Base-by-base conservation (phyloP, 768 basidiomycete genomes). In the Cubamyces sp. region DNA sequence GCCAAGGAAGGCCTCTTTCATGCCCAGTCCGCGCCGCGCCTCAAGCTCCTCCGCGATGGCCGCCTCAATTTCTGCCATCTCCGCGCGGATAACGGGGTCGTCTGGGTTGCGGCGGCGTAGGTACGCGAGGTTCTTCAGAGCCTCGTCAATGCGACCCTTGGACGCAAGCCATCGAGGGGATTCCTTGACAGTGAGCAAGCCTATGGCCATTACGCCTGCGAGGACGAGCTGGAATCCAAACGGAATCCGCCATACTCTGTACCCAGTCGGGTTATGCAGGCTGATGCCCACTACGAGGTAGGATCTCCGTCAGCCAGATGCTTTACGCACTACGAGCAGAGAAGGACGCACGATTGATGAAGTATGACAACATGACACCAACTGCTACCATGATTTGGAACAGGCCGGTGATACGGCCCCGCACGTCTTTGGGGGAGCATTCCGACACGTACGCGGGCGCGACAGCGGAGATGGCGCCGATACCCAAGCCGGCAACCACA, bases 381-480 rank as follows among this genome's bases (percentile, higher is more conserved):
- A 85, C 78, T 23, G 91, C 90, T n/a, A 91, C 92, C 84, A 92
- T 88, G 73, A 95, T 85, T 73, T 94, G 93, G 81, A 94, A 94
- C 28, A 91, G 70, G 46, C 92, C 92, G 0, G 91, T 93, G 66
- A 94, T 91, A 51, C 90, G 82, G 6, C 92, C 93, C 61, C 94
- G 87, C 3, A 93, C 90, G 23, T 91, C 81, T 71, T 94, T 95
- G 6, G 94, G 94, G 1, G 87, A 82, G 72, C 92, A 93, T 73
- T 96, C 94, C 14, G 90, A 88, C 19, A 94, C 92, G 70, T 85
- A 96, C 0, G 91, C 87, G 7, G 93, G 94, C 1, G 92, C 86
- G 3, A 94, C 88, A n/a, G 87, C 85, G n/a, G 84, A 91, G 66
- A 94, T 92, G 8, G 82, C 88, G 66, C 94, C 93, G 52, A 94